phyloP scores from a whole-genome alignment of 176 grass and related monocot genomes.

The Lolium multiflorum region DNA sequence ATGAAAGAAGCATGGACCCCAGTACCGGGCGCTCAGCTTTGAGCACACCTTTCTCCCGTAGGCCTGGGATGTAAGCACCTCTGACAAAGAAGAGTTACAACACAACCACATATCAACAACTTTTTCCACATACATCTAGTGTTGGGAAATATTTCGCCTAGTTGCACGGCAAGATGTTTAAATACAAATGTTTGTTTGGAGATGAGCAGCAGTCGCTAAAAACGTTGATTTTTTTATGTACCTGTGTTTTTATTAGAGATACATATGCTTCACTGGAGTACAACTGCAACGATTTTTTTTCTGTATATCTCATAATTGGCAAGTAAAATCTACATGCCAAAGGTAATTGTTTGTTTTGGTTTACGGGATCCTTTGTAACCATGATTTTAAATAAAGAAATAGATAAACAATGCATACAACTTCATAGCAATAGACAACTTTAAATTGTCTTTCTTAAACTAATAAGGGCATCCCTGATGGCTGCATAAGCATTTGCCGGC shows the following conservation, averaged over 20 bases:
- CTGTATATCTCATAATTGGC: background rate
- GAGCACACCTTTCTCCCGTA: background rate
- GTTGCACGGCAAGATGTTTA: background rate
- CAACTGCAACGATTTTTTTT: background rate
- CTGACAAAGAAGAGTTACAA: conserved; percentile 17
- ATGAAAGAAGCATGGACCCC: background rate
- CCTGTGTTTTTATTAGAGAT: background rate
- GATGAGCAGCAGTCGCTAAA: background rate
- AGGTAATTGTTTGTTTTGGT: background rate
- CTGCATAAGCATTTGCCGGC: background rate
- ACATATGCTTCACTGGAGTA: background rate
- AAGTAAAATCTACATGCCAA: background rate
- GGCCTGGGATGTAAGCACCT: background rate
- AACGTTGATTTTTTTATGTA: background rate
- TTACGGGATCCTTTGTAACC: background rate
- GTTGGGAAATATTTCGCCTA: background rate
- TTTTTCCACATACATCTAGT: background rate
- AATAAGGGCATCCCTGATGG: background rate
- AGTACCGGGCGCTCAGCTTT: background rate
- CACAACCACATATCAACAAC: background rate
- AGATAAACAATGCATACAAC: background rate
- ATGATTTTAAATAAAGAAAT: background rate
- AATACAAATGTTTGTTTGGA: background rate
- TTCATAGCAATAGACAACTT: background rate
- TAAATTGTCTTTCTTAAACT: too few relatives aligned